Conservation (phyloP, 768 basidiomycete species). For the Myochromella boudieri region DNA sequence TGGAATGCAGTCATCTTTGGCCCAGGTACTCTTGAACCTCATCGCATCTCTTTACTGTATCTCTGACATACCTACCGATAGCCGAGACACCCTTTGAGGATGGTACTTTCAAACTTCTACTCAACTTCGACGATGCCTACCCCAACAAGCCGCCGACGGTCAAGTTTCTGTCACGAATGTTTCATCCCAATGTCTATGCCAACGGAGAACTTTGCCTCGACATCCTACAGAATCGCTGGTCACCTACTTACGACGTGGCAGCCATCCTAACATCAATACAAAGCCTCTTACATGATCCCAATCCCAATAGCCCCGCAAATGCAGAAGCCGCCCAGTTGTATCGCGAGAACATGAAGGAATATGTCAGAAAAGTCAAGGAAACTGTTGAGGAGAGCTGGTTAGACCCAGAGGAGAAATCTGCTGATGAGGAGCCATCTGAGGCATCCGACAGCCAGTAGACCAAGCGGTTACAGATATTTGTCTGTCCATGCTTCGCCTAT, state of each 20-base stretch:
- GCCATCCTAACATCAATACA: slow-evolving; percentile 97
- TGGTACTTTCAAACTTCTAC: slow-evolving; percentile 94
- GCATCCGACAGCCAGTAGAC: background rate
- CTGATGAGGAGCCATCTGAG: slow-evolving; percentile 23
- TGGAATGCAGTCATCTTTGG: slow-evolving; percentile 99
- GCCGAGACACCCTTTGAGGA: slow-evolving; percentile 99
- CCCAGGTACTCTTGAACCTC: slow-evolving; percentile 84
- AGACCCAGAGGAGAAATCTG: slow-evolving; percentile 71
- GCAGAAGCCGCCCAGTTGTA: slow-evolving; percentile 97
- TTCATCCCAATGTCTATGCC: slow-evolving; percentile 98
- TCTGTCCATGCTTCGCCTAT: too few relatives aligned
- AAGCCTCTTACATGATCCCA: slow-evolving; percentile 93
- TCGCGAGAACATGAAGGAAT: slow-evolving; percentile 98
- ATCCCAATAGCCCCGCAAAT: slow-evolving; percentile 97
- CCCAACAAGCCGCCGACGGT: slow-evolving; percentile 98
- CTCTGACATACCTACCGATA: too few relatives aligned
- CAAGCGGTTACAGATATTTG: too few relatives aligned
- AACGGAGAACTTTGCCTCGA: slow-evolving; percentile 98
- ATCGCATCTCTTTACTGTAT: background rate
- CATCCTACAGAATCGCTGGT: slow-evolving; percentile 98
- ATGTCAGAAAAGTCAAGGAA: slow-evolving; percentile 86
- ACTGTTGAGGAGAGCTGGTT: slow-evolving; percentile 97
- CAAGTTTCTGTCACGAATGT: slow-evolving; percentile 96
- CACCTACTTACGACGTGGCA: slow-evolving; percentile 97
- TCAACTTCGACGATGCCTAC: slow-evolving; percentile 97